Evolutionary conservation across 2,329 filamentous ascomycete species (phyloP).

Genomic region (Aspergillus pseudotamarii): DNA sequence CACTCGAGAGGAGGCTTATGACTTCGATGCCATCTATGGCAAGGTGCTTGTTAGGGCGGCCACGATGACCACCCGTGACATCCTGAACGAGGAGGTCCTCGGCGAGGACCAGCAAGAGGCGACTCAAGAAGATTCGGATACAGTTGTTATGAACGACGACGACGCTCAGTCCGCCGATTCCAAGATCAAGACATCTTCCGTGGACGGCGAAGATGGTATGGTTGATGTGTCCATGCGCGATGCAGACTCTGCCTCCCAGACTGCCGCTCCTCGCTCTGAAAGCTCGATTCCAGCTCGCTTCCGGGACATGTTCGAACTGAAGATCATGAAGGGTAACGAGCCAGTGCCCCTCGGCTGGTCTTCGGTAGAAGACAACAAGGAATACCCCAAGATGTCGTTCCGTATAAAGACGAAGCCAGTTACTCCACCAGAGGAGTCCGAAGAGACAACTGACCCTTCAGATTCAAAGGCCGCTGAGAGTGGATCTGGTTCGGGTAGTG

Average conservation of each 20-base stretch:
- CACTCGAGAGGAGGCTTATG: constrained; percentile 69
- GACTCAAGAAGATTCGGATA: constrained; percentile 63
- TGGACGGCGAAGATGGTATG: constrained; percentile 86
- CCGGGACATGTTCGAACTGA: constrained; percentile 76
- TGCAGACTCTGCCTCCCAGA: constrained; percentile 32
- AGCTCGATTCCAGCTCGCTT: constrained; percentile 64
- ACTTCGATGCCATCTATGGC: constrained; percentile 72
- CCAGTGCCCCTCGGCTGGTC: constrained; percentile 72
- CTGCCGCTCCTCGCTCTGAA: constrained; percentile 40
- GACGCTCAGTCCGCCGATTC: constrained; percentile 67
- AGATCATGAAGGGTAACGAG: constrained; percentile 63
- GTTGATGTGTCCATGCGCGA: constrained; percentile 88
- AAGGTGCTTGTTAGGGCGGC: constrained; percentile 78
- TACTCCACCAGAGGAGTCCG: constrained; percentile 17
- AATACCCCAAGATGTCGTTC: constrained; percentile 58
- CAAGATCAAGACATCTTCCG: constrained; percentile 74
- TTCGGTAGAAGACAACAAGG: constrained; percentile 60
- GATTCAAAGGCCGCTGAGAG: constrained; percentile 24
- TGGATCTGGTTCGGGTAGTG: constrained; percentile 27
- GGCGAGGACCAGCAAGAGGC: constrained; percentile 55
- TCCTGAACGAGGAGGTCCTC: constrained; percentile 58
- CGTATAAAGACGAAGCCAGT: constrained; percentile 41
- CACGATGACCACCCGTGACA: constrained; percentile 72
- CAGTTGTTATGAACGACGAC: constrained; percentile 65
- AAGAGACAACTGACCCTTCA: constrained; percentile 1